A percentile compares a stretch with the other conserved stretches of the same genome.
Conservation (phyloP, 2,329 filamentous ascomycete genomes). For the Scytalidium sp. region DNA sequence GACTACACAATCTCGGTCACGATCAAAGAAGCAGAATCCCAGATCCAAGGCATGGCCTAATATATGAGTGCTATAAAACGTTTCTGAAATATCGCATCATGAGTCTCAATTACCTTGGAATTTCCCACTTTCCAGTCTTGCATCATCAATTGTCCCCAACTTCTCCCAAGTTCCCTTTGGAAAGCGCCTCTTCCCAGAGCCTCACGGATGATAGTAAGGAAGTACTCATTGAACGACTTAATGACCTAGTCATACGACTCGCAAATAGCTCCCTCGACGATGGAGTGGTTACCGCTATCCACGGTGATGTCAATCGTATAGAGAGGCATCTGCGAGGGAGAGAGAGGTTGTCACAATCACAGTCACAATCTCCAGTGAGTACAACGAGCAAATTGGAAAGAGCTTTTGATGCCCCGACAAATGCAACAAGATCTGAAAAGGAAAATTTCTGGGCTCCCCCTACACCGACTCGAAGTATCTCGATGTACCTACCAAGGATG, state of each 20-base stretch:
- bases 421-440: slow-evolving; percentile 9
- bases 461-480: slow-evolving; percentile 16
- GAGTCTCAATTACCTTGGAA: slow-evolving; percentile 24
- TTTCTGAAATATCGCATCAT: slow-evolving; percentile 8
- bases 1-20: background rate
- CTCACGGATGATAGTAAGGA: slow-evolving; percentile 26
- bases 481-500: slow-evolving; percentile 12
- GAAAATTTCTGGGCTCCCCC: slow-evolving; percentile 21
- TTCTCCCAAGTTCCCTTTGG: slow-evolving; percentile 4
- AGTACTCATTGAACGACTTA: slow-evolving; percentile 29
- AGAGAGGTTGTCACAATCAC: slow-evolving; percentile 4
- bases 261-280: slow-evolving; percentile 23
- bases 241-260: slow-evolving; percentile 29
- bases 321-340: slow-evolving; percentile 24
- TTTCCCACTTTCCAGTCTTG: slow-evolving; percentile 18
- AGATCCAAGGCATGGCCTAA: background rate
- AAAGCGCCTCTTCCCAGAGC: slow-evolving; percentile 11
- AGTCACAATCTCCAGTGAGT: background rate
- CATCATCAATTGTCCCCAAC: slow-evolving; percentile 22
- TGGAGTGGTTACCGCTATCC: slow-evolving; percentile 27
- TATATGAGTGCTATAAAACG: background rate
- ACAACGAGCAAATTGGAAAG: background rate
- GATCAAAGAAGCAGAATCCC: background rate
- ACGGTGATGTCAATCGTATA: slow-evolving; percentile 34
- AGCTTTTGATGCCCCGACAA: background rate